These are phyloP conservation scores for Geosmithia morbida DNA, from an alignment of 2,329 filamentous ascomycete genomes.

Conservation along the genomic window DNA sequence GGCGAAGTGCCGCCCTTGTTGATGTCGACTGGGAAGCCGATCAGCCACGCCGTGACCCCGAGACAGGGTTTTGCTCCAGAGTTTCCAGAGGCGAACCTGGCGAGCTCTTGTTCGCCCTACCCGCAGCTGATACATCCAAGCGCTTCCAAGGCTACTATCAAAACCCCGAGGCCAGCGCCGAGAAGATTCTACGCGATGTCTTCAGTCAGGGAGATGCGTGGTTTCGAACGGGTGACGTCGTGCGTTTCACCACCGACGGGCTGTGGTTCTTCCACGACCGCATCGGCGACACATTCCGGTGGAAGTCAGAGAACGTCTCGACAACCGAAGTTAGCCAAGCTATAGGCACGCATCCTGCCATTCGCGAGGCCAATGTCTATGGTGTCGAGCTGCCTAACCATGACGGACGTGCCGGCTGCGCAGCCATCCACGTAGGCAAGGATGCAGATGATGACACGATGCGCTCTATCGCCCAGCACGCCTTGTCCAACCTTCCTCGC, in stretches of 20 bases:
- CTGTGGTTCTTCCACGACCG: slow-evolving; percentile 69
- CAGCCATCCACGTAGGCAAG: slow-evolving; percentile 47
- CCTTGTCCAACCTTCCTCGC: slow-evolving; percentile 42
- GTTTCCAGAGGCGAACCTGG: slow-evolving; percentile 50
- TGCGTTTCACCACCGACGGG: slow-evolving; percentile 57
- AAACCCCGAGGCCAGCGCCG: slow-evolving; percentile 53
- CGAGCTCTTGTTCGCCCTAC: slow-evolving; percentile 61
- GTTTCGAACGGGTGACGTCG: slow-evolving; percentile 73
- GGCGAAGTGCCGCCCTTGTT: slow-evolving; percentile 40
- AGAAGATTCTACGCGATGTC: slow-evolving; percentile 63
- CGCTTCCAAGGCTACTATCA: slow-evolving; percentile 75
- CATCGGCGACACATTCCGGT: slow-evolving; percentile 64
- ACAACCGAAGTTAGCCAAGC: slow-evolving; percentile 70
- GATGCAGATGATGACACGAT: slow-evolving; percentile 30
- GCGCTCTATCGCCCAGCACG: slow-evolving; percentile 46
- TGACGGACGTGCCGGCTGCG: slow-evolving; percentile 74
- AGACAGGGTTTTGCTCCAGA: slow-evolving; percentile 52
- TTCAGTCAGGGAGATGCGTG: slow-evolving; percentile 64
- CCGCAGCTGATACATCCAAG: slow-evolving; percentile 43
- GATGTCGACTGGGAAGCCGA: slow-evolving; percentile 60
- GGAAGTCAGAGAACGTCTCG: slow-evolving; percentile 75
- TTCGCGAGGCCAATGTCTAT: slow-evolving; percentile 76
- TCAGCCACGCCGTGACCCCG: slow-evolving; percentile 49
- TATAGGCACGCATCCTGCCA: slow-evolving; percentile 48
- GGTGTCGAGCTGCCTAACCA: slow-evolving; percentile 67